Evolutionary conservation across 768 basidiomycete genomes (phyloP), one percentile per base, ranked within the genome.

Genomic region (Auricularia sp.): DNA sequence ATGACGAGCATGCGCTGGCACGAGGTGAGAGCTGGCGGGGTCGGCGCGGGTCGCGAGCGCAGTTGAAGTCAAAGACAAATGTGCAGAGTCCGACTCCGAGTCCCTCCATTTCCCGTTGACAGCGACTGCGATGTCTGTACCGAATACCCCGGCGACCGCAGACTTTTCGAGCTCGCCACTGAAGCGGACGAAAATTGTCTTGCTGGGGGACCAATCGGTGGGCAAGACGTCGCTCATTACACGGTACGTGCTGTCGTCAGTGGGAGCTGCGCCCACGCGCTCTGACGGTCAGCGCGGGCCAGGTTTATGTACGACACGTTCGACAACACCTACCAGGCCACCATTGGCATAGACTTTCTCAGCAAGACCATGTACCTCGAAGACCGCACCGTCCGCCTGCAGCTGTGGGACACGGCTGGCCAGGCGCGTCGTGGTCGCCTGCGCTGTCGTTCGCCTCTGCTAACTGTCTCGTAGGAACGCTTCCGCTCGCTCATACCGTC

Each of bases 291-390:
- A 14, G 39, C 39, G 39, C 53, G 14, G 33, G 47, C 34, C 69
- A 95, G 92, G 77, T 91, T 91, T 74, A 95, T 98, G 97, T 99
- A 99, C 75, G 97, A 99, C 77, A 98, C 97, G 0, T 99, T 99
- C 76, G 97, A 99, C 81, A 98, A 98, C 76, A 98, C 96, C 54
- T 99, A 99, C 75, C 92, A 93, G 74, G 93, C 93, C 21, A 96
- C 93, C 10, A 96, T 96, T 73, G 93, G 96, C 65, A 99, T 99
- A 76, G 97, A 99, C 79, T 99, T 99, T 75, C 80, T 99, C 77
- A 96, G 93, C 79, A 99, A 99, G 82, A 98, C 97, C 0, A 96
- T 99, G 93, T 99, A 99, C 76, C 83, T 98, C 64, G 97, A 99
- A 73, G 97, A 99, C 78, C 83, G 97, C 71, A 99, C 97, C 1